These are phyloP conservation scores for Euphorbia pulcherrima DNA, from an alignment of 345 rosid genomes.

Conservation along the genomic window DNA sequence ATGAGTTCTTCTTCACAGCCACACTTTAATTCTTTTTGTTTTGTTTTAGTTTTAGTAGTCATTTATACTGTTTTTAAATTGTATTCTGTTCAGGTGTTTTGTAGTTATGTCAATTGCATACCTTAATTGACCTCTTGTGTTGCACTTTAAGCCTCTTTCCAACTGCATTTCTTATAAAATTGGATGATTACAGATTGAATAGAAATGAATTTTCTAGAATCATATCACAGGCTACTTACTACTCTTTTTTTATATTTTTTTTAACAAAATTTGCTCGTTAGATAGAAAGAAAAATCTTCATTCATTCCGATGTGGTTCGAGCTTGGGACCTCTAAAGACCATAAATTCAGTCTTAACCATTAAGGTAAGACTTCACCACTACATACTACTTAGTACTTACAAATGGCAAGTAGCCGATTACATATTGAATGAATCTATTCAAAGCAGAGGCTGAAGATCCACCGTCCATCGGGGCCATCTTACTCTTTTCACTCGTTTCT, in stretches of 20 bases:
- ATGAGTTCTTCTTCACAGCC: background rate
- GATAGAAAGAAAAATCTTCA: too few species aligned
- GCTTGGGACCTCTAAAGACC: too few species aligned
- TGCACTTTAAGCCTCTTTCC: background rate
- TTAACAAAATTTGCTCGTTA: too few species aligned
- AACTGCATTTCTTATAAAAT: background rate
- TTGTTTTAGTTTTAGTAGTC: too few species aligned
- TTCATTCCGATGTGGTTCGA: too few species aligned
- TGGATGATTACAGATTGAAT: too few species aligned
- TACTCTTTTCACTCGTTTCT: background rate
- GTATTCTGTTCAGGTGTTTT: background rate
- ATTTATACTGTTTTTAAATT: background rate
- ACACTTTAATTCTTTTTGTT: background rate
- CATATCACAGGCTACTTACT: too few species aligned
- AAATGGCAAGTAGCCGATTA: background rate
- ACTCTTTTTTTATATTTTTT: too few species aligned
- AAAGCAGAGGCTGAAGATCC: constrained; percentile 14
- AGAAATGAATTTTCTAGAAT: too few species aligned
- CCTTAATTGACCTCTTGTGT: background rate
- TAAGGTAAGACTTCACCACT: too few species aligned
- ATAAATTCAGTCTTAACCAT: too few species aligned
- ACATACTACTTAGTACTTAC: too few species aligned
- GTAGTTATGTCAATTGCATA: background rate
- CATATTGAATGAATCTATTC: constrained; percentile 11
- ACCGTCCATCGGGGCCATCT: constrained; percentile 8